Conservation (phyloP, 768 basidiomycete species). For the Cystobasidiopsis lactophilus region DNA sequence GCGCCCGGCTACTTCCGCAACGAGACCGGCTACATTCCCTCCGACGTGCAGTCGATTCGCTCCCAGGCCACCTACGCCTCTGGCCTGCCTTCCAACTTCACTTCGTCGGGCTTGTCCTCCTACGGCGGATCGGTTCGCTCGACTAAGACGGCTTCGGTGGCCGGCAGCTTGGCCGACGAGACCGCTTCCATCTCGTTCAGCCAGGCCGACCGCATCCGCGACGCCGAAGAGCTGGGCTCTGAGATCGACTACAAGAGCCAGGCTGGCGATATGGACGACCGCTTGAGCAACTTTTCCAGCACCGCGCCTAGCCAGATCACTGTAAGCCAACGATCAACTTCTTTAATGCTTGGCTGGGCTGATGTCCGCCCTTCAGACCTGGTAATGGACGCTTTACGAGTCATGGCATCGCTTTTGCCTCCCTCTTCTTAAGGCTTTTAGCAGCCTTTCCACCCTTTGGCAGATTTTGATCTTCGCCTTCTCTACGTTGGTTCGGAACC, state of each 20-base stretch:
- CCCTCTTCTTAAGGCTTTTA: too few species aligned
- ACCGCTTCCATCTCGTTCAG: conserved; percentile 36
- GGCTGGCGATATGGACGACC: conserved; percentile 5
- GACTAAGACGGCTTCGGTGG: conserved; percentile 27
- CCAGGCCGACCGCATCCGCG: conserved; percentile 65
- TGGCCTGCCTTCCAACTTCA: conserved; percentile 43
- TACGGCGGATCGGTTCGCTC: conserved; percentile 29
- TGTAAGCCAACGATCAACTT: background rate
- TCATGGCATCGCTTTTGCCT: too few species aligned
- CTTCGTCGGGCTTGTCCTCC: conserved; percentile 23
- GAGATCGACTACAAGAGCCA: conserved; percentile 16
- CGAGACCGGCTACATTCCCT: conserved; percentile 82
- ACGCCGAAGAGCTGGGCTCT: background rate
- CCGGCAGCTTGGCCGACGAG: conserved; percentile 30
- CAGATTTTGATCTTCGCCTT: too few species aligned
- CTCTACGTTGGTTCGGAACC: too few species aligned
- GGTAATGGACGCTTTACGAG: background rate
- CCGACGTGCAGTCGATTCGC: conserved; percentile 81
- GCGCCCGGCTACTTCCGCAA: conserved; percentile 91
- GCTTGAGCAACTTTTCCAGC: background rate
- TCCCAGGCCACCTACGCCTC: conserved; percentile 94
- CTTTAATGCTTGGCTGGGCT: background rate
- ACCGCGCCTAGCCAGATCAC: background rate
- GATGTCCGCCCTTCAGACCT: background rate
- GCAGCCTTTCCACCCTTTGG: too few species aligned